phyloP scores from a whole-genome alignment of 176 grass and related monocot genomes.

The Oryza rufipogon region DNA sequence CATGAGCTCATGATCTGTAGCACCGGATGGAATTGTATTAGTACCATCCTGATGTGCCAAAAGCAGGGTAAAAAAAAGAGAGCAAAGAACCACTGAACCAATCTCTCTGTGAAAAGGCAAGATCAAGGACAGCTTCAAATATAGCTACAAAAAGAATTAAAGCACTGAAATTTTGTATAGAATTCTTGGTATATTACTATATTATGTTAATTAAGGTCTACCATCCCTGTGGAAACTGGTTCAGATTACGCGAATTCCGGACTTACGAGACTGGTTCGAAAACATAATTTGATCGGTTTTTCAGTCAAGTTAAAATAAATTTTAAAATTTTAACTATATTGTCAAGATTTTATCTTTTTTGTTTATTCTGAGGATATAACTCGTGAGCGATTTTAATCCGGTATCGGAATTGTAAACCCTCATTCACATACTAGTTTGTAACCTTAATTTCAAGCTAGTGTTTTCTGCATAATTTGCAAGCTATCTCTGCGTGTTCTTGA shows the following conservation, averaged over 20 bases:
- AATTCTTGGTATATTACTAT: not conserved
- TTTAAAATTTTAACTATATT: too few relatives aligned
- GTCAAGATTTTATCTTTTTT: too few relatives aligned
- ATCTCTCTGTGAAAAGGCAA: not conserved
- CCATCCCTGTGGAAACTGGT: too few relatives aligned
- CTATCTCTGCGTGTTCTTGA: not conserved
- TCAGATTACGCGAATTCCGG: too few relatives aligned
- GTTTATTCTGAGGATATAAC: too few relatives aligned
- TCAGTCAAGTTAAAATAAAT: too few relatives aligned
- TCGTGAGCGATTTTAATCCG: too few relatives aligned
- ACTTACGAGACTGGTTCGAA: fast-evolving
- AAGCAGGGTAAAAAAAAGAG: not conserved
- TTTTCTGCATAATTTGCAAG: not conserved
- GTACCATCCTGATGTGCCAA: not conserved
- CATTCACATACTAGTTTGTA: not conserved
- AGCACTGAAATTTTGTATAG: not conserved
- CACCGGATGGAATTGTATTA: not conserved
- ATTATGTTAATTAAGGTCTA: too few relatives aligned
- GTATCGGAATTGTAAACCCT: too few relatives aligned
- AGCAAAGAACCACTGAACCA: not conserved
- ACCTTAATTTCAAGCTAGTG: not conserved
- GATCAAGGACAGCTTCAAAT: not conserved
- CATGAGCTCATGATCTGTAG: not conserved
- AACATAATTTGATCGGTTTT: too few relatives aligned
- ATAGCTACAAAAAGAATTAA: not conserved